Evolutionary conservation across 75 land plant species (phyloP).

Genomic region (Picea sitchensis): DNA sequence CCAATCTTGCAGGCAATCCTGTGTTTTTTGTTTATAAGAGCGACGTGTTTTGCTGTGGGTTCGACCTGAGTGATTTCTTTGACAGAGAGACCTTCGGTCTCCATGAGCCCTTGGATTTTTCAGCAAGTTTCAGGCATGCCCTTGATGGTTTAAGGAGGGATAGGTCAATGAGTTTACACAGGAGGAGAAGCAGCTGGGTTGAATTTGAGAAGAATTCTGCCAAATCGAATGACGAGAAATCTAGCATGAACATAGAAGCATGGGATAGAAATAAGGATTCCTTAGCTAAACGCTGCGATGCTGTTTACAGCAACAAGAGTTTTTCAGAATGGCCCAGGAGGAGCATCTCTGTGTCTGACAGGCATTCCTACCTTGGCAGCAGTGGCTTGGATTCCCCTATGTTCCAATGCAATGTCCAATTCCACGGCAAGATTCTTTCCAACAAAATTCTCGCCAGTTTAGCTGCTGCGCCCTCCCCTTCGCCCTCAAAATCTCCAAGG

Average conservation of each 20-base stretch:
- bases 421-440: constrained; percentile 1
- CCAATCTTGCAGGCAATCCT: constrained; percentile 52
- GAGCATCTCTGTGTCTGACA: background rate
- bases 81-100: background rate
- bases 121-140: background rate
- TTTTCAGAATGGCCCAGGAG: background rate
- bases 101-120: background rate
- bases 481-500: constrained; percentile 33
- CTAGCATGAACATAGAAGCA: constrained; percentile 10
- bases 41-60: constrained; percentile 25
- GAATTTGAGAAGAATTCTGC: no score
- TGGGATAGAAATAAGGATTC: constrained; percentile 33
- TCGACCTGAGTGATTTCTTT: constrained; percentile 54
- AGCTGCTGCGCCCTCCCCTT: constrained; percentile 10
- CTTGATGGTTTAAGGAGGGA: background rate
- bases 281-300: constrained; percentile 14
- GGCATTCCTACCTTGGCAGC: background rate
- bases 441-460: constrained; percentile 7
- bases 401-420: background rate
- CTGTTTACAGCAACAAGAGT: background rate
- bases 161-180: no score
- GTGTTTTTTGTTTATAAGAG: constrained; percentile 38
- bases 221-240: no score
- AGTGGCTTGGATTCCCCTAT: background rate
- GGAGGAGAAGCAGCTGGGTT: no score